Evolutionary conservation across 2,329 filamentous ascomycete species (phyloP).

Genomic region (Sphaceloma murrayae): DNA sequence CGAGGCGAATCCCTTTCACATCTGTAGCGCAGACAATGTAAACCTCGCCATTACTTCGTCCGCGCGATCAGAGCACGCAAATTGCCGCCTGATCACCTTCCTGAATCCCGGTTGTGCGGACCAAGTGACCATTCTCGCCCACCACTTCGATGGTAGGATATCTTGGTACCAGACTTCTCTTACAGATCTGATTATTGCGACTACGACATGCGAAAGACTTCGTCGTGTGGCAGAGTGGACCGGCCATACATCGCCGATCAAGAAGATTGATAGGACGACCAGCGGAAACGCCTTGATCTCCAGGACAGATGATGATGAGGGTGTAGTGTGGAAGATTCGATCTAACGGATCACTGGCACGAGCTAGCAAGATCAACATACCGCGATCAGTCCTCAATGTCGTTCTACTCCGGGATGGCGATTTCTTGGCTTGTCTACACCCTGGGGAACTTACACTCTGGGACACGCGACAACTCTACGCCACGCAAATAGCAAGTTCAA

Average conservation of each 20-base stretch:
- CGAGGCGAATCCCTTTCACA: slow-evolving; percentile 59
- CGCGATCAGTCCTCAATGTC: slow-evolving; percentile 68
- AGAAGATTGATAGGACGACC: slow-evolving; percentile 78
- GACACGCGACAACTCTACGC: slow-evolving; percentile 58
- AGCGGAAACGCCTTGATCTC: slow-evolving; percentile 73
- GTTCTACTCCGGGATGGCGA: slow-evolving; percentile 67
- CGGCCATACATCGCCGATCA: slow-evolving; percentile 69
- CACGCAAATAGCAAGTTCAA: slow-evolving; percentile 46
- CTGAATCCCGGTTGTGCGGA: background rate
- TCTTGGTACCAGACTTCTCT: slow-evolving; percentile 72
- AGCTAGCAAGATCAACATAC: slow-evolving; percentile 58
- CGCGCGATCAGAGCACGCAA: slow-evolving; percentile 39
- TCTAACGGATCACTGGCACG: slow-evolving; percentile 47
- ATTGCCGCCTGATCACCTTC: slow-evolving; percentile 52
- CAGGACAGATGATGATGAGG: slow-evolving; percentile 66
- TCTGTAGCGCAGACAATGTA: slow-evolving; percentile 58
- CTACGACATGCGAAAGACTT: slow-evolving; percentile 50
- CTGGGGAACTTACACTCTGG: slow-evolving; percentile 65
- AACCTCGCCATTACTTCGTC: slow-evolving; percentile 35
- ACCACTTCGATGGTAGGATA: slow-evolving; percentile 77
- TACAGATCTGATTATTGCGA: slow-evolving; percentile 70
- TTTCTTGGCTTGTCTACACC: slow-evolving; percentile 71
- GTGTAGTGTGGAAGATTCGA: slow-evolving; percentile 71
- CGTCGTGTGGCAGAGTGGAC: slow-evolving; percentile 62
- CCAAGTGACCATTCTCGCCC: slow-evolving; percentile 51